A percentile compares a stretch with the other conserved stretches of the same genome.
phyloP scores from a whole-genome alignment of 2,329 filamentous ascomycete genomes.

The Fusarium longipes region DNA sequence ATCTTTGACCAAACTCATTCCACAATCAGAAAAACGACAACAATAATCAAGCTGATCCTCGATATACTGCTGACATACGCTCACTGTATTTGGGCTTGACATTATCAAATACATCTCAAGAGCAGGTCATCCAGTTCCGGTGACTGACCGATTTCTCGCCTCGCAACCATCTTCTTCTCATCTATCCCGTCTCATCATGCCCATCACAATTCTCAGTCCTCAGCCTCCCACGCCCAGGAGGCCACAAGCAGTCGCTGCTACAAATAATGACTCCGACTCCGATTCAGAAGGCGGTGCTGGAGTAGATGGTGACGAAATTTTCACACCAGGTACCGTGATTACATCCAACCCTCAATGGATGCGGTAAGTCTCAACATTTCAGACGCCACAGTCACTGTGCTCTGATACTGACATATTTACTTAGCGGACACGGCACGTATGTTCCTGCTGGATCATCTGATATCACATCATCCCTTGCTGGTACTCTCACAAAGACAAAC shows the following conservation, averaged over 20 bases:
- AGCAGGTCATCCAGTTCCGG: background rate
- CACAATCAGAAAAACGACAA: conserved; percentile 15
- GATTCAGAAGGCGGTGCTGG: conserved; percentile 61
- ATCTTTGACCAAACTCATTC: conserved; percentile 42
- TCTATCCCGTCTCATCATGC: conserved; percentile 52
- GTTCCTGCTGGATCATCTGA: conserved; percentile 69
- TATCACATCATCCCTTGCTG: conserved; percentile 91
- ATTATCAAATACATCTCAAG: background rate
- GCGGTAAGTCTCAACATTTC: conserved; percentile 63
- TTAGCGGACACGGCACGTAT: conserved; percentile 92
- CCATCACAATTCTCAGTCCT: conserved; percentile 61
- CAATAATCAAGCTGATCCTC: conserved; percentile 5
- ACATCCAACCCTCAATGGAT: conserved; percentile 97
- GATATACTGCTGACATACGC: background rate
- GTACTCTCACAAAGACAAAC: conserved; percentile 92
- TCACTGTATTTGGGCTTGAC: background rate
- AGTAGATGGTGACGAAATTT: conserved; percentile 66
- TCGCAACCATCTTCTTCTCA: conserved; percentile 18
- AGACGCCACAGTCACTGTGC: conserved; percentile 2
- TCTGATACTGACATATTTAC: conserved; percentile 17
- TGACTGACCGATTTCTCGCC: conserved; percentile 4
- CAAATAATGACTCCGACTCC: conserved; percentile 55
- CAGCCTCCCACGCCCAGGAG: conserved; percentile 48
- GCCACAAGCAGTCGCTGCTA: conserved; percentile 29
- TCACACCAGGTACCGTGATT: conserved; percentile 89